A percentile compares a stretch with the other conserved stretches of the same genome.
phyloP scores from a whole-genome alignment of 1,284 basidiomycete species.

The Ganoderma boninense region DNA sequence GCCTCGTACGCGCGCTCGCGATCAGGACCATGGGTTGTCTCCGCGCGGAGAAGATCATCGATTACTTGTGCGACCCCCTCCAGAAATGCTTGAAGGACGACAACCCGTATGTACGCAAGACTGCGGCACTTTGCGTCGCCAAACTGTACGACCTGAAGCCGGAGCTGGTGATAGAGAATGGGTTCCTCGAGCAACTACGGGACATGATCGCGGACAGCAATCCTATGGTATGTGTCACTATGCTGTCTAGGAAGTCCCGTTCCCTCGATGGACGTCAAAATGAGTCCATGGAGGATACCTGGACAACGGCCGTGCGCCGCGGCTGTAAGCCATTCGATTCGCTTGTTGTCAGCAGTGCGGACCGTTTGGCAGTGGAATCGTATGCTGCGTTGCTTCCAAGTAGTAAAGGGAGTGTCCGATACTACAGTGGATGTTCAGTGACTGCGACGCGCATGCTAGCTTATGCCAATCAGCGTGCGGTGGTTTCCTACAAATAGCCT shows the following conservation, averaged over 20 bases:
- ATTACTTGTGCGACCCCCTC: slow-evolving; percentile 95
- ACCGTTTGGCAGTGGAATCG: too few species aligned
- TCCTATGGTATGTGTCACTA: slow-evolving; percentile 79
- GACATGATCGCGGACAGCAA: slow-evolving; percentile 96
- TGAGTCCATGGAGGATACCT: not conserved
- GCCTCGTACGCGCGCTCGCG: slow-evolving; percentile 93
- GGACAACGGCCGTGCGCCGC: not conserved
- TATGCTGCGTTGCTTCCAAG: too few species aligned
- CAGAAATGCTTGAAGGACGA: slow-evolving; percentile 93
- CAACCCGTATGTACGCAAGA: slow-evolving; percentile 98
- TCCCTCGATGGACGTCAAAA: slow-evolving; percentile 2
- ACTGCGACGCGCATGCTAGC: not conserved
- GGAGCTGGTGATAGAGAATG: slow-evolving; percentile 93
- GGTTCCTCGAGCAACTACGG: slow-evolving; percentile 89
- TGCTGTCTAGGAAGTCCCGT: slow-evolving; percentile 9
- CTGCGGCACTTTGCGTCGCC: slow-evolving; percentile 94
- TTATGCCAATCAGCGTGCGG: not conserved
- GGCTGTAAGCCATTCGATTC: not conserved
- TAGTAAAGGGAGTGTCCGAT: not conserved
- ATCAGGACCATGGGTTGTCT: slow-evolving; percentile 98
- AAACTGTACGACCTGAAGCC: slow-evolving; percentile 98
- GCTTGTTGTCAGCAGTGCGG: too few species aligned
- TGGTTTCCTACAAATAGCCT: not conserved
- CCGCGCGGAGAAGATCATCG: slow-evolving; percentile 98
- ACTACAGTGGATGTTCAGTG: not conserved